phyloP scores from a whole-genome alignment of 345 rosid genomes.

The Conringia planisiliqua region DNA sequence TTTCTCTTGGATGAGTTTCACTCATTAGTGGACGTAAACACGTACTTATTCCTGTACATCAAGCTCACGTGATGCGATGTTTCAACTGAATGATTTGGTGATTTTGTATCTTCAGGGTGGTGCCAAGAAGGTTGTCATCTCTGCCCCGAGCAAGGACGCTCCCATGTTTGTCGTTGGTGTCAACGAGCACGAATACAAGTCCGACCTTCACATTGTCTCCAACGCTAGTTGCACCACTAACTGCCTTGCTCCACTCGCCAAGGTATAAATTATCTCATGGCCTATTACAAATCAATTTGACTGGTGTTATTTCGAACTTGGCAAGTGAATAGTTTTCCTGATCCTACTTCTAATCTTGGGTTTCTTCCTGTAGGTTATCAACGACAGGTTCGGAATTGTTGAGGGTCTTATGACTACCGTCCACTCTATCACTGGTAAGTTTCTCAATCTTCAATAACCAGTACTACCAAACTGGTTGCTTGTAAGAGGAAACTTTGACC shows the following conservation, averaged over 20 bases:
- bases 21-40: not conserved
- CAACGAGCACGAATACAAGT: conserved; percentile 84
- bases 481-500: not conserved
- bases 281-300: not conserved
- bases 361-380: conserved; percentile 51
- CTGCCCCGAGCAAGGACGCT: conserved; percentile 92
- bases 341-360: not conserved
- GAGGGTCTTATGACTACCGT: conserved; percentile 98
- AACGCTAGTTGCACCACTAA: conserved; percentile 98
- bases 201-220: conserved; percentile 70
- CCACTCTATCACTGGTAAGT: conserved; percentile 75
- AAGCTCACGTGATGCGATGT: not conserved
- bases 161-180: conserved; percentile 98
- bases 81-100: not conserved
- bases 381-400: conserved; percentile 85
- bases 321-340: not conserved
- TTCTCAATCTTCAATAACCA: not conserved
- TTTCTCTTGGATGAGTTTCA: not conserved
- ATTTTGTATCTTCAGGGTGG: conserved; percentile 56
- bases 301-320: not conserved
- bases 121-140: conserved; percentile 92
- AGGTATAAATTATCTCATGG: conserved; percentile 34
- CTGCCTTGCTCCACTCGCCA: conserved; percentile 96
- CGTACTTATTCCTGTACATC: not conserved
- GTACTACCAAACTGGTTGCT: not conserved